Base-by-base conservation (phyloP, 176 grass and related monocot genomes). In the Tuctoria greenei region DNA sequence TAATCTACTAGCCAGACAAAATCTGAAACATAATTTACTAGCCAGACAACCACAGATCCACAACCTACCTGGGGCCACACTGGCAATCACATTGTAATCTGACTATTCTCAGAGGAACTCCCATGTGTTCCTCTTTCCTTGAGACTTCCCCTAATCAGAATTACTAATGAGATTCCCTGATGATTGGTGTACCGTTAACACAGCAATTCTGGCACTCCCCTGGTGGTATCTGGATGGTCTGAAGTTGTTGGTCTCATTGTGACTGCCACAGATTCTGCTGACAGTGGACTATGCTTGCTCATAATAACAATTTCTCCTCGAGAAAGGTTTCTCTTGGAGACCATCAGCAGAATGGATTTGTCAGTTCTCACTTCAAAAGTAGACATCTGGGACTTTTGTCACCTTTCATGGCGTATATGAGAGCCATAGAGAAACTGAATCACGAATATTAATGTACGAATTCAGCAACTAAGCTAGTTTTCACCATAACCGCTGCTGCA, bases 381-480 rank as follows among this genome's bases (percentile, higher is more conserved):
- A 46, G 16, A 51, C 42, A 59, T 43, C 4, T 40, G 43, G 60
- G 26, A 50, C 18, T 21, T 66, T 17, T 52, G 34, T 18, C 44
- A 64, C 45, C 14, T 20, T 20, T 6, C 1, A 31, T 31, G 31
- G 31, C 17, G 8, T 9, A 42, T 0, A 61, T 31, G 21, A 7
- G 23, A 39, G 13, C 31, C 52, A 63, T 4, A 44, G 24, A 43
- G 5, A 75, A 42, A 74, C 16, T 2, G 35, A 36, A 46, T 11
- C 42, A 42, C 7, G 61, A 24, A 38, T 12, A 58, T 31, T 74
- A 28, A 25, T 67, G 60, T 37, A 72, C 17, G 13, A 51, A 61
- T 69, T 56, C 54, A 81, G 84, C 64, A 25, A 76, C 28, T 51
- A 57, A 3, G 81, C 64, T 57, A 63, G 20, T 14, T 37, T 69